Conservation (phyloP, 305 asterid genomes). For the Rubia occidens region DNA sequence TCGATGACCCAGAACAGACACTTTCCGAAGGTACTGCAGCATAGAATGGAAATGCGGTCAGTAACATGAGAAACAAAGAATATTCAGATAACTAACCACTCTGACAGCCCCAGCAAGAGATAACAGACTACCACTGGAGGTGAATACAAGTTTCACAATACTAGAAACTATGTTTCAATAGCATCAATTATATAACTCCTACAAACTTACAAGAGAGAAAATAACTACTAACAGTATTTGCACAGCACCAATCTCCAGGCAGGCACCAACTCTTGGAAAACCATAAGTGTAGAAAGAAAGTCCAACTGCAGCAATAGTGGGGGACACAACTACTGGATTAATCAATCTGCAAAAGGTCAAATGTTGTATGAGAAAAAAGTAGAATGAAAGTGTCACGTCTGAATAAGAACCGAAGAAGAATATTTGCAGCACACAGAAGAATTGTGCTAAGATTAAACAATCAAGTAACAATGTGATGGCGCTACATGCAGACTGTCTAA, state of each 20-base stretch:
- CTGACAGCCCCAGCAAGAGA: background rate
- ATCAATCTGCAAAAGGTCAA: constrained; percentile 51
- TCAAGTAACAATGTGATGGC: background rate
- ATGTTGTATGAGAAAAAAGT: constrained; percentile 13
- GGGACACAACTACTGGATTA: constrained; percentile 93
- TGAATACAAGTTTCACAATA: background rate
- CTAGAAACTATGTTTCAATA: background rate
- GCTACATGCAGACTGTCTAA: background rate
- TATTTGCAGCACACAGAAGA: background rate
- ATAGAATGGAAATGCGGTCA: constrained; percentile 7
- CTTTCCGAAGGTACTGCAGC: constrained; percentile 91
- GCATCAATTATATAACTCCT: constrained; percentile 1
- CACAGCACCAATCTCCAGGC: constrained; percentile 81
- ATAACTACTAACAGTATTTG: constrained; percentile 73
- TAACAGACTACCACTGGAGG: constrained; percentile 1
- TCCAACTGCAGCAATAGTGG: constrained; percentile 94
- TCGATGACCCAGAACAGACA: constrained; percentile 87
- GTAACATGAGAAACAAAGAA: constrained; percentile 2
- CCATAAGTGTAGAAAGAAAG: constrained; percentile 96
- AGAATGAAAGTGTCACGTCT: constrained; percentile 4
- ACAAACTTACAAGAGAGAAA: constrained; percentile 77
- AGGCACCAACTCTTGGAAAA: constrained; percentile 78
- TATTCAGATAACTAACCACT: background rate
- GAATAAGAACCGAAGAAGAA: background rate
- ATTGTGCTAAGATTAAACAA: background rate